These are phyloP conservation scores for Blastobotrys arbuscula DNA, from an alignment of 1,139 yeast species.

Conservation along the genomic window DNA sequence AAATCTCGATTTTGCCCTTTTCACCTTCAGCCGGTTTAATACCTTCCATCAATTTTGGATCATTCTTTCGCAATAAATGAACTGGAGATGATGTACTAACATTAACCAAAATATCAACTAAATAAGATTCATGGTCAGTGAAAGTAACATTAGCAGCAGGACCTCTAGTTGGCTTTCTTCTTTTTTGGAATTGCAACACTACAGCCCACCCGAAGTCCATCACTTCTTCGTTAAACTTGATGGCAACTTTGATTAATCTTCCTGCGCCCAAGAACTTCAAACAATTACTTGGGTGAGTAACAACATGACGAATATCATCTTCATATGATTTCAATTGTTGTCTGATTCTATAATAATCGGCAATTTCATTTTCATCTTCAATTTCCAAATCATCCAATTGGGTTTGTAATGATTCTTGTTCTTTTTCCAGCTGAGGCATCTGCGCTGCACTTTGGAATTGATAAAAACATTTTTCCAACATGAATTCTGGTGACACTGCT, in stretches of 20 bases:
- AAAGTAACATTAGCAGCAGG: constrained; percentile 30
- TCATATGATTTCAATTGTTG: constrained; percentile 65
- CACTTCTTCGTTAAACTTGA: constrained; percentile 26
- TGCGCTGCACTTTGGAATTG: constrained; percentile 93
- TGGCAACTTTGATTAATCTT: constrained; percentile 64
- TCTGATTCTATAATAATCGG: constrained; percentile 76
- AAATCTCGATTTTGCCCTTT: constrained; percentile 64
- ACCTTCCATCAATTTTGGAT: constrained; percentile 79
- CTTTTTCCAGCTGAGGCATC: constrained; percentile 73
- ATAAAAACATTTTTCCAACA: constrained; percentile 89
- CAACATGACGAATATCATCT: constrained; percentile 72
- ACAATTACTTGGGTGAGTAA: constrained; percentile 89
- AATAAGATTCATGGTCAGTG: constrained; percentile 82
- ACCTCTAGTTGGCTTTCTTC: constrained; percentile 36
- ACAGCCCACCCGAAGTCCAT: constrained; percentile 92
- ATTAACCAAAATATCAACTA: constrained; percentile 65
- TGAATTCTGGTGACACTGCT: constrained; percentile 95
- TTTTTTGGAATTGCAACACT: constrained; percentile 68
- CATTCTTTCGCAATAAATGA: constrained; percentile 37
- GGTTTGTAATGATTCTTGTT: constrained; percentile 22
- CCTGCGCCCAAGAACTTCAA: constrained; percentile 86
- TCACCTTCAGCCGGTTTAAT: constrained; percentile 74
- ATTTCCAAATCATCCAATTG: constrained; percentile 44
- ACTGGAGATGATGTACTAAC: constrained; percentile 66
- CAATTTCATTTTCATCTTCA: constrained; percentile 68